Conservation (phyloP, 2,329 filamentous ascomycete species). For the Fusarium floridanum region DNA sequence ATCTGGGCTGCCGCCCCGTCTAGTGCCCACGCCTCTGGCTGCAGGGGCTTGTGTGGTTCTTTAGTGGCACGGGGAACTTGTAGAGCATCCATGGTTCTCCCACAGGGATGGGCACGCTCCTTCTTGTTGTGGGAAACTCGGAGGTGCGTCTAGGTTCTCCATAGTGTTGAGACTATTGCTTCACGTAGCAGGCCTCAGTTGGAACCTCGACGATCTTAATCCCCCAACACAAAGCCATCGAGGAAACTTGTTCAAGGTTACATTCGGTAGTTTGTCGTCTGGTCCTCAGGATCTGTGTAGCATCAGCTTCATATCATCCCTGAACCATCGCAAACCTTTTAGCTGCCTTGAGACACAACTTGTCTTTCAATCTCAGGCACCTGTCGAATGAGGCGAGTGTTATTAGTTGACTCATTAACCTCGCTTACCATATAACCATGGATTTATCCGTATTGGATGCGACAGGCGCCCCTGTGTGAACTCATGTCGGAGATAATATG, state of each 20-base stretch:
- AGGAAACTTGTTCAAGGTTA: background rate
- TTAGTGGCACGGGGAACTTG: background rate
- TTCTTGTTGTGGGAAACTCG: background rate
- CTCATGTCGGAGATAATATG: background rate
- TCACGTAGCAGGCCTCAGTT: background rate
- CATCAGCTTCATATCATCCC: conserved; percentile 1
- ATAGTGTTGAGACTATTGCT: background rate
- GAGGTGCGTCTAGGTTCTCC: background rate
- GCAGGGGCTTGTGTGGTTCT: conserved; percentile 1
- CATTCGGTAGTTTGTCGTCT: conserved; percentile 1
- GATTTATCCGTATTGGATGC: background rate
- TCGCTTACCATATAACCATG: background rate
- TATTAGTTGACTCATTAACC: conserved; percentile 1
- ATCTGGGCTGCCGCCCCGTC: background rate
- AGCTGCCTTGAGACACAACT: background rate
- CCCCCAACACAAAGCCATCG: background rate
- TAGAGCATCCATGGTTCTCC: background rate
- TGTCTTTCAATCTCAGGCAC: background rate
- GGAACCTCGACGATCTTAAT: background rate
- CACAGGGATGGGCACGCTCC: background rate
- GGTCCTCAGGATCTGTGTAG: background rate
- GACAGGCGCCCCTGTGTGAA: background rate
- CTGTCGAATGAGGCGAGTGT: background rate
- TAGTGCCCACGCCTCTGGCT: background rate
- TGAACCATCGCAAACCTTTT: background rate